Evolutionary conservation across 1,139 yeast genomes (phyloP).

Genomic region (Barnettozyma hawaiiensis): DNA sequence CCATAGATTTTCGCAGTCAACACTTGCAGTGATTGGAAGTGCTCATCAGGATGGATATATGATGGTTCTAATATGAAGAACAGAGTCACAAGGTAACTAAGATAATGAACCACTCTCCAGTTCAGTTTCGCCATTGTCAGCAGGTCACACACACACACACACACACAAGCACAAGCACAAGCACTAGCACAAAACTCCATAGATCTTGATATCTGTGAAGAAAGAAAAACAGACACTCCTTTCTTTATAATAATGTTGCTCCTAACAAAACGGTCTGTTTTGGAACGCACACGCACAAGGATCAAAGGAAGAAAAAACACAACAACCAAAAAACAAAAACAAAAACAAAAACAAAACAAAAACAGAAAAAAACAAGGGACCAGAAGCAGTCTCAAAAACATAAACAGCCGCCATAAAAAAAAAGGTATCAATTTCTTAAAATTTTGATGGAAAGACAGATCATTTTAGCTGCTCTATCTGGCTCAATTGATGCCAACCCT

Average conservation of each 20-base stretch:
- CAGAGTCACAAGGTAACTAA: constrained; percentile 45
- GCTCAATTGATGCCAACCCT: constrained; percentile 72
- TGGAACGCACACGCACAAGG: neutral
- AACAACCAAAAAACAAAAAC: neutral
- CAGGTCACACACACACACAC: too few relatives aligned
- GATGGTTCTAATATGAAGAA: constrained; percentile 65
- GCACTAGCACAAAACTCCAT: too few relatives aligned
- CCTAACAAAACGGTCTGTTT: neutral
- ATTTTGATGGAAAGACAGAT: constrained; percentile 57
- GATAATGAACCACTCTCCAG: constrained; percentile 44
- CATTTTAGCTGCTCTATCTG: constrained; percentile 68
- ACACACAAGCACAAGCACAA: too few relatives aligned
- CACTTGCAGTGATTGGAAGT: constrained; percentile 82
- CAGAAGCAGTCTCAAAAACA: too few relatives aligned
- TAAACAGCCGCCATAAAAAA: neutral
- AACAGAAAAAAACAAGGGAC: neutral
- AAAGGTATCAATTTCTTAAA: neutral
- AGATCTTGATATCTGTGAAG: too few relatives aligned
- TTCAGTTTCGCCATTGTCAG: constrained; percentile 16
- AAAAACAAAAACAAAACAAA: neutral
- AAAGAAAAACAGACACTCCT: too few relatives aligned
- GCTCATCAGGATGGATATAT: constrained; percentile 97
- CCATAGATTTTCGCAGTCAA: constrained; percentile 36
- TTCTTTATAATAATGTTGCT: neutral
- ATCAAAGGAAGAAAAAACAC: too few relatives aligned